These are phyloP conservation scores for Aspergillus phoenicis DNA, from an alignment of 2,329 filamentous ascomycete species.

Conservation along the genomic window DNA sequence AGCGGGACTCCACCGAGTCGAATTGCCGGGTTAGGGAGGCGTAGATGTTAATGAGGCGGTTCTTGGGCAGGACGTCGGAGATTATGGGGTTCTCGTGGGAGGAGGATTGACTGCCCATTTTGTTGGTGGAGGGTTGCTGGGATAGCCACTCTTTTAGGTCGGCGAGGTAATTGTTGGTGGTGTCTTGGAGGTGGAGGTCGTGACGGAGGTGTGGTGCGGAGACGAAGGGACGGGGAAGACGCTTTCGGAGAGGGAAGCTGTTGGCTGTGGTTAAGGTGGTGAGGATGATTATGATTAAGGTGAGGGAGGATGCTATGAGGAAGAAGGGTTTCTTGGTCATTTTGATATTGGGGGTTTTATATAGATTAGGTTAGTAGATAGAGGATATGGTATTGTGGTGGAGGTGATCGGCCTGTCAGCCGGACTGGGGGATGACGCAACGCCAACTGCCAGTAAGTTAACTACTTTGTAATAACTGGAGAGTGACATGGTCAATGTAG, in stretches of 20 bases:
- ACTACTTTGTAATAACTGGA: background rate
- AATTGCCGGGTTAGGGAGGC: slow-evolving; percentile 78
- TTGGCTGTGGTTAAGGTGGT: slow-evolving; percentile 17
- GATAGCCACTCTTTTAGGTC: slow-evolving; percentile 25
- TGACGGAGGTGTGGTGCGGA: slow-evolving; percentile 21
- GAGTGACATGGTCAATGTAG: background rate
- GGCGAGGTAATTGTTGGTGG: background rate
- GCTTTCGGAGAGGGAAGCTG: slow-evolving; percentile 23
- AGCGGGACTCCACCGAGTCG: slow-evolving; percentile 65
- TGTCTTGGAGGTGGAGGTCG: slow-evolving; percentile 16
- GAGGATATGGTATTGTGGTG: background rate
- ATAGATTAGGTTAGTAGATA: background rate
- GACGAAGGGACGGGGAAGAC: slow-evolving; percentile 22
- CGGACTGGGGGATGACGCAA: slow-evolving; percentile 27
- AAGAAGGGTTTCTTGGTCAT: slow-evolving; percentile 7
- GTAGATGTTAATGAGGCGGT: slow-evolving; percentile 81
- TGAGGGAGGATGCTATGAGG: slow-evolving; percentile 3
- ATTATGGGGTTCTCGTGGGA: slow-evolving; percentile 63
- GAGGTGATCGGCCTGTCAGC: background rate
- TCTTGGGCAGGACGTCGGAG: slow-evolving; percentile 79
- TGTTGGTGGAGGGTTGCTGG: slow-evolving; percentile 25
- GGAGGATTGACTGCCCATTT: slow-evolving; percentile 16
- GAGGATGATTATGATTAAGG: slow-evolving; percentile 16
- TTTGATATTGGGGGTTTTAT: background rate
- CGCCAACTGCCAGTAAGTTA: background rate